Evolutionary conservation across 495 filamentous ascomycete species (phyloP).

Genomic region (Tuber magnatum): DNA sequence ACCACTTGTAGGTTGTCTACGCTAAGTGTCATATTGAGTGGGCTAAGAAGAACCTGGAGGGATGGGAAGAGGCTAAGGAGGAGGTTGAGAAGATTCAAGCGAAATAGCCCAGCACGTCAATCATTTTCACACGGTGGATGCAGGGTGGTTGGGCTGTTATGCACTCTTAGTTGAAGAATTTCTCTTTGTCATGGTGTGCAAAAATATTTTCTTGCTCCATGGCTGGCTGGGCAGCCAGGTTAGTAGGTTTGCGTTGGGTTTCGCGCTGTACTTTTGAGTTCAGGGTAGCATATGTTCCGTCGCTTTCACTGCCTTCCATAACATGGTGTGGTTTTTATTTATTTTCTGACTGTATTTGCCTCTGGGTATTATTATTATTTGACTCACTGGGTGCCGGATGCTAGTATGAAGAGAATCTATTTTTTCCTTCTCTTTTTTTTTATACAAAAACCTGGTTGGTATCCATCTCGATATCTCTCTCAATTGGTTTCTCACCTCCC

Average conservation of each 20-base stretch:
- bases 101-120: slow-evolving; percentile 42
- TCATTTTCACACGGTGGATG: neutral
- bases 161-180: neutral
- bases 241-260: slow-evolving; percentile 1
- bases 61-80: slow-evolving; percentile 90
- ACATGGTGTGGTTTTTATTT: neutral
- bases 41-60: slow-evolving; percentile 94
- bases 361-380: neutral
- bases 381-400: neutral
- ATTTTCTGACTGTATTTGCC: neutral
- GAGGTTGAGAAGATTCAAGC: slow-evolving; percentile 82
- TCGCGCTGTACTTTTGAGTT: slow-evolving; percentile 1
- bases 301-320: neutral
- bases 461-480: neutral
- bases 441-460: neutral
- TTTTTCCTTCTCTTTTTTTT: neutral
- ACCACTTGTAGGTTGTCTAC: slow-evolving; percentile 64
- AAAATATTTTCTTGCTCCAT: slow-evolving; percentile 3
- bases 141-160: neutral
- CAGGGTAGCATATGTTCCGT: neutral
- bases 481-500: neutral
- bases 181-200: neutral
- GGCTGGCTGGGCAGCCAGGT: neutral
- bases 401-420: neutral
- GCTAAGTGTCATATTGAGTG: slow-evolving; percentile 92